Evolutionary conservation across 306 rosid species (phyloP), one percentile per base, ranked within the genome.

Genomic region (Elaeagnus macrophylla): DNA sequence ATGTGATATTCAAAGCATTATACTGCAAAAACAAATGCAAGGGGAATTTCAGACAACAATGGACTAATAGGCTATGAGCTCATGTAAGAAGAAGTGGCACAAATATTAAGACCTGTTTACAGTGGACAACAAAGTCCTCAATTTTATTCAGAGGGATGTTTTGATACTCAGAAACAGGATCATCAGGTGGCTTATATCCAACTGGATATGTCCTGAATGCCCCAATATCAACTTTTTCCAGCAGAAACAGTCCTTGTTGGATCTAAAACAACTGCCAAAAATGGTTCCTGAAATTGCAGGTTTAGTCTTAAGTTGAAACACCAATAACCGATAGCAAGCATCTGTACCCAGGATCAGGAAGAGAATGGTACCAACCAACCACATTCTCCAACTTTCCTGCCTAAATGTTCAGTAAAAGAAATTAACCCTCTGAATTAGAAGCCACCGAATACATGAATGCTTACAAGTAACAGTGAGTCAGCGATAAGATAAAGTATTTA

Each of bases 301-400:
- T 87, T 93, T 37, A 88, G n/a, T 51, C 95, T 77, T 93, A 96
- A 5, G 99, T 93, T 0, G 95, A 77, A 39, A 93, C 96, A 69
- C 87, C 99, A 51, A 93, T 93, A 36, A 96, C 99, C 14, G 95
- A 93, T 15, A 93, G 86, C 99, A 96, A 87, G 75, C 96, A 93
- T 38, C 99, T 96, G 35, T 93, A 93, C 18, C 95, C 95, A 49
- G 99, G 99, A 41, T 93, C 95, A 49, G 99, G 99, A 41, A 87
- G 99, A 67, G 99, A 93, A 71, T 93, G 99, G 67, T 93, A 87
- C 99, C 99, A 87, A 11, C 99, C 99, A 46, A 93, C 95, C 53
- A 61, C 99, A 66, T 93, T 93, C 71, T 93, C 99, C 81, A 93
- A 65, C 20, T 95, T 69, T 7, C 99, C 99, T 3, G 81, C 95